phyloP scores from a whole-genome alignment of 2,329 filamentous ascomycete genomes.

The Fusarium sublunatum region DNA sequence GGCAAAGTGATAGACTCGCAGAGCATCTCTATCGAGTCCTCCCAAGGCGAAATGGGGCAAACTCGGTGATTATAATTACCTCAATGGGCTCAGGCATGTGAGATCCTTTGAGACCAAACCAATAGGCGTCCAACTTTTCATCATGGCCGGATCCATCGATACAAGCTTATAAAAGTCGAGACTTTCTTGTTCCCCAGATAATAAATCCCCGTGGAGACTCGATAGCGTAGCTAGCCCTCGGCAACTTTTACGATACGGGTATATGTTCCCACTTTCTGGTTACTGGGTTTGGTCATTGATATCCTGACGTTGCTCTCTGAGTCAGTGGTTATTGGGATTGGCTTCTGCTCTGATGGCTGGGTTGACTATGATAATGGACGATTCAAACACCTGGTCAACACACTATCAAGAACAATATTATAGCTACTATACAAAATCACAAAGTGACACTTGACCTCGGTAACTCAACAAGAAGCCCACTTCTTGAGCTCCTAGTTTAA shows the following conservation, averaged over 20 bases:
- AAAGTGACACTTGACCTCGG: slow-evolving; percentile 4
- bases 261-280: neutral
- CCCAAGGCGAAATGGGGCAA: neutral
- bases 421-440: neutral
- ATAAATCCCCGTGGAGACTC: neutral
- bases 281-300: too few relatives aligned
- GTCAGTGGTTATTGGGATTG: neutral
- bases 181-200: slow-evolving; percentile 1
- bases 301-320: neutral
- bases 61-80: slow-evolving; percentile 6
- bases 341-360: neutral
- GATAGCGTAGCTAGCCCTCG: neutral
- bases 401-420: too few relatives aligned
- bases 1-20: neutral
- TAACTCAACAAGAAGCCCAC: neutral
- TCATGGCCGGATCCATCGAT: neutral
- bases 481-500: neutral
- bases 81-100: slow-evolving; percentile 13
- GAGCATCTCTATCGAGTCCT: neutral
- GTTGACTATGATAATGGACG: slow-evolving; percentile 8
- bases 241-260: neutral
- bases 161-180: neutral
- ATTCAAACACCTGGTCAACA: neutral
- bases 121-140: neutral
- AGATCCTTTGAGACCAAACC: neutral